phyloP scores from a whole-genome alignment of 257 asterid species.

The Solanum bulbocastanum region DNA sequence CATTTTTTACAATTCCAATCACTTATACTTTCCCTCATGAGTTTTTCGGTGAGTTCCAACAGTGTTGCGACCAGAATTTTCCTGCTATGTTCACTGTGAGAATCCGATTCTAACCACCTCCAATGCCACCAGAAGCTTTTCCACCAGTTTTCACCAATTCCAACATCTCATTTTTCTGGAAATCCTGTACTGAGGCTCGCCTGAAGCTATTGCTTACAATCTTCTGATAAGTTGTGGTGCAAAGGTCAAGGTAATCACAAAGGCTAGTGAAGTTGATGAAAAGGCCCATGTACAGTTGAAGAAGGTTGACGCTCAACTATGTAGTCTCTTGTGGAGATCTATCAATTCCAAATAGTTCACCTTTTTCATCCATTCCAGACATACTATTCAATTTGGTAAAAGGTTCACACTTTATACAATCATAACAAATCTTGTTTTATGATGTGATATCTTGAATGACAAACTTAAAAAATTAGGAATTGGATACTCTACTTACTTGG shows the following conservation, averaged over 20 bases:
- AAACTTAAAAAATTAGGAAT: not conserved
- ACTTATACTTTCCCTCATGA: not conserved
- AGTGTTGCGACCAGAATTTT: not conserved
- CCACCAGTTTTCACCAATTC: not conserved
- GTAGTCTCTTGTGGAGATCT: not conserved
- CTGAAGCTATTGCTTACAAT: not conserved
- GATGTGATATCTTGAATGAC: not conserved
- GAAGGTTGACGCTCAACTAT: not conserved
- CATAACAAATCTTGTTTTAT: not conserved
- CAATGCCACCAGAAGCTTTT: not conserved
- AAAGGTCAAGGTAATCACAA: not conserved
- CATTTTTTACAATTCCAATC: not conserved
- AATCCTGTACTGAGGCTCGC: not conserved
- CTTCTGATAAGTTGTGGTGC: not conserved
- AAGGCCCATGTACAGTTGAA: not conserved
- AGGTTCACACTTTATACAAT: not conserved
- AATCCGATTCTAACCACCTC: not conserved
- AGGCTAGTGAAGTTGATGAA: not conserved
- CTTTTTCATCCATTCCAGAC: not conserved
- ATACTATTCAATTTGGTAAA: not conserved
- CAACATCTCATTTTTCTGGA: not conserved
- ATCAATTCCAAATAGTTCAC: not conserved
- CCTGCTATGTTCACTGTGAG: not conserved
- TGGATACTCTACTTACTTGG: not conserved
- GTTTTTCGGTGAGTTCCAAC: not conserved